Evolutionary conservation across 768 basidiomycete species (phyloP).

Genomic region (Leccinum uliginosum): DNA sequence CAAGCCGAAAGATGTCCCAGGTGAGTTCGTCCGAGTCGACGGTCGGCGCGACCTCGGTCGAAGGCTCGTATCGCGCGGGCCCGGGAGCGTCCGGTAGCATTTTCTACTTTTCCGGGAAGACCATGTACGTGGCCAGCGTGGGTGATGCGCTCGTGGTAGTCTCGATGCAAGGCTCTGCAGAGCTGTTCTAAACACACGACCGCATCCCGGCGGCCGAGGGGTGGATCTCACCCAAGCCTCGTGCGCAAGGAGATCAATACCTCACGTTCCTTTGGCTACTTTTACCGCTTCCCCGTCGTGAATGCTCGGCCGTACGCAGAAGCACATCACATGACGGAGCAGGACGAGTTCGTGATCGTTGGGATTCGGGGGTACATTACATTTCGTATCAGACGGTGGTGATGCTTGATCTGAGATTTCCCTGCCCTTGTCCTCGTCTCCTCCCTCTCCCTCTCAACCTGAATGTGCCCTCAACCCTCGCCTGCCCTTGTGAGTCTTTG

Average conservation of each 20-base stretch:
- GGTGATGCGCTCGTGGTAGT: conserved; percentile 87
- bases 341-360: conserved; percentile 95
- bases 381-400: conserved; percentile 94
- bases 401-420: conserved; percentile 65
- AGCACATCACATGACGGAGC: conserved; percentile 63
- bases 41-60: conserved; percentile 31
- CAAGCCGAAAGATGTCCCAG: conserved; percentile 68
- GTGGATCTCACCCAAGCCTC: conserved; percentile 86
- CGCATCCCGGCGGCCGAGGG: conserved; percentile 92
- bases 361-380: conserved; percentile 83
- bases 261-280: conserved; percentile 93
- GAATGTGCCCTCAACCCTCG: no score
- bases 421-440: no score
- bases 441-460: no score
- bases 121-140: conserved; percentile 84
- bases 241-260: conserved; percentile 91
- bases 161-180: conserved; percentile 69
- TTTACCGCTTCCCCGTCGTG: conserved; percentile 82
- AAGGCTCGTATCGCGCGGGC: conserved; percentile 53
- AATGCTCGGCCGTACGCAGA: conserved; percentile 83
- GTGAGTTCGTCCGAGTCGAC: no score
- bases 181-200: conserved; percentile 76
- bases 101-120: conserved; percentile 76
- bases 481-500: no score
- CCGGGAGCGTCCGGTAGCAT: conserved; percentile 87